Base-by-base conservation (phyloP, 306 rosid genomes). In the Quercus dentata region DNA sequence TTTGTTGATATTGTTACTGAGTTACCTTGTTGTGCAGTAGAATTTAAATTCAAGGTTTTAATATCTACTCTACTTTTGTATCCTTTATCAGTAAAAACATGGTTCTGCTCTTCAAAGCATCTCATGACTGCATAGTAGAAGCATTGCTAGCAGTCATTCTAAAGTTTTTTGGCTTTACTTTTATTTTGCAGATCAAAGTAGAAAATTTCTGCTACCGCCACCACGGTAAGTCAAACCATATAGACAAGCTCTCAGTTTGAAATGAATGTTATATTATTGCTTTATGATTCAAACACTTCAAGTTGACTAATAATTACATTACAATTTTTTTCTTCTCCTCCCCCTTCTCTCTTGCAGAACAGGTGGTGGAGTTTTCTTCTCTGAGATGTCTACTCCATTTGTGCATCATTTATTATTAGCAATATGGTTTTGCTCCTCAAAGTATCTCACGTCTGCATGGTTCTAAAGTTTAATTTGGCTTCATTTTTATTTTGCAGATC, bases 201-300 rank as follows among this genome's bases (percentile, higher is more conserved):
- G 93, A 74, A 83, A 85, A 4, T 90, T 78, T 82, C 93, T 87
- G 82, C 3, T 86, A 77, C 93, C 90, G 75, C 90, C 93, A 38
- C 78, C 79, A 27, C 65, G 67, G 38, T 65, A 77, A 28, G 75
- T 71, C 72, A 73, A 44, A 75, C 74, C 5, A 27, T 41, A 6
- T 57, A 59, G 28, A 30, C 56, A 58, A 33, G 52, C 41, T 74
- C 6, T 4, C 30, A 31, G 46, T 75, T 84, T 69, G 76, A 30
- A 18, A 52, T 35, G 8, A 56, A 76, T 35, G 56, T 79, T 71
- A 31, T 65, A 4, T 18, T 23, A 12, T 67, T 62, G 54, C 17
- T 51, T 35, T 77, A 35, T 56, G 71, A 52, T 46, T 25, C 54
- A 44, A 25, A 71, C 23, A 54, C 56, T 35, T 35, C 2, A 35